These are phyloP conservation scores for Eucalyptus cloeziana DNA, from an alignment of 345 rosid genomes.

Conservation along the genomic window DNA sequence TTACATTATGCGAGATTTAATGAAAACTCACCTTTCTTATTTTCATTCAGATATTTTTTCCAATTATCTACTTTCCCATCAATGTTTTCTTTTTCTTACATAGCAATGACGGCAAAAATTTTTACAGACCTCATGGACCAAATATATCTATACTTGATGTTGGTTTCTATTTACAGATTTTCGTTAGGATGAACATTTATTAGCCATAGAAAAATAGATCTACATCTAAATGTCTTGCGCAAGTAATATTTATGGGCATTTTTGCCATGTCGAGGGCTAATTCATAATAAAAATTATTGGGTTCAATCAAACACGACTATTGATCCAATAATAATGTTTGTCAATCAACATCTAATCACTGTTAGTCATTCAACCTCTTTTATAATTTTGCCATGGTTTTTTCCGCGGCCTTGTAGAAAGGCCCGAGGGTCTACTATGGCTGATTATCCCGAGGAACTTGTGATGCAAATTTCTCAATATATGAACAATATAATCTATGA, in stretches of 20 bases:
- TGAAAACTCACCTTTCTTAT: background rate
- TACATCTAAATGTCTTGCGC: background rate
- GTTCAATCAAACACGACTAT: fast-evolving
- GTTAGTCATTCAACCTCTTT: background rate
- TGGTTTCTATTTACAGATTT: too few species aligned
- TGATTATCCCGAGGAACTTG: fast-evolving
- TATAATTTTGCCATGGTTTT: fast-evolving
- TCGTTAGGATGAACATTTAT: too few species aligned
- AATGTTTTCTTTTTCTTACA: too few species aligned
- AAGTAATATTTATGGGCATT: background rate
- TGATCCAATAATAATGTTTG: background rate
- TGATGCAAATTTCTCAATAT: background rate
- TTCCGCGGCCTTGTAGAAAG: background rate
- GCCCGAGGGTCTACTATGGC: fast-evolving
- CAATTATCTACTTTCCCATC: background rate
- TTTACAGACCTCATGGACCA: too few species aligned
- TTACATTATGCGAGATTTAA: background rate
- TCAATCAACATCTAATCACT: fast-evolving
- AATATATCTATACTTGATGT: too few species aligned
- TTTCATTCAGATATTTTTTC: background rate
- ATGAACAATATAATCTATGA: background rate
- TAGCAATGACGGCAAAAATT: too few species aligned
- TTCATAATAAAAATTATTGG: background rate
- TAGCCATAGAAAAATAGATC: fast-evolving
- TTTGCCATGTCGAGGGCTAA: background rate